A percentile compares a stretch with the other conserved stretches of the same genome.
Evolutionary conservation across 192 early-diverging fungal genomes (phyloP).

Genomic region (Haplosporangium gracile): DNA sequence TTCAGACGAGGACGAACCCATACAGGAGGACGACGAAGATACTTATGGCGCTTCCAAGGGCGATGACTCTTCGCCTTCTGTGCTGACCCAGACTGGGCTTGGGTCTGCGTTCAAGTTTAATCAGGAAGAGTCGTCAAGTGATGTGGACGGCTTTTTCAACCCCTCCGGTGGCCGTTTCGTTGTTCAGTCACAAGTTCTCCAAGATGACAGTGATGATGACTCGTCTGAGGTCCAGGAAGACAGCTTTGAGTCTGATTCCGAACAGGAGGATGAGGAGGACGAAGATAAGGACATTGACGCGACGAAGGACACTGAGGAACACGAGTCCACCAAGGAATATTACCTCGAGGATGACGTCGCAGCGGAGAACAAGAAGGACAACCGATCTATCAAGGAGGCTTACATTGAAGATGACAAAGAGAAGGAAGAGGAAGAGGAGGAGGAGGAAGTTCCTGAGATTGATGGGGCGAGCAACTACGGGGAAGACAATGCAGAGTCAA

Average conservation of each 20-base stretch:
- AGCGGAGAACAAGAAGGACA: neutral
- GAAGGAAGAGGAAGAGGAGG: neutral
- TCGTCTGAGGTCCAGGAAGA: neutral
- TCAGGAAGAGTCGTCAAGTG: neutral
- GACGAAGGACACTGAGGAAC: neutral
- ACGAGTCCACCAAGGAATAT: neutral
- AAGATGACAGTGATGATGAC: neutral
- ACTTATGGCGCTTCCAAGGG: neutral
- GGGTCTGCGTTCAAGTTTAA: conserved; percentile 1
- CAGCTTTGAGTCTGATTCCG: neutral
- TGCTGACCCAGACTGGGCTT: conserved; percentile 4
- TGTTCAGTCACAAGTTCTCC: neutral
- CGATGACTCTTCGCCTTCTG: neutral
- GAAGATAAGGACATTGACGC: conserved; percentile 10
- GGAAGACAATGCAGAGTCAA: neutral
- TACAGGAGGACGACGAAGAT: neutral
- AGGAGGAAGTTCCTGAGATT: neutral
- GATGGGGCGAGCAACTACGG: too few relatives aligned
- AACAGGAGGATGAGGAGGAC: neutral
- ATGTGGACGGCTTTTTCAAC: neutral
- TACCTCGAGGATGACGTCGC: neutral
- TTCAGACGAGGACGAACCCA: neutral
- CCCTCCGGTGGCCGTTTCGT: neutral
- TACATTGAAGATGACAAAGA: neutral
- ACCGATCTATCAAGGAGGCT: neutral